Conservation (phyloP, 768 basidiomycete genomes). For the Ephemerocybe angulata region DNA sequence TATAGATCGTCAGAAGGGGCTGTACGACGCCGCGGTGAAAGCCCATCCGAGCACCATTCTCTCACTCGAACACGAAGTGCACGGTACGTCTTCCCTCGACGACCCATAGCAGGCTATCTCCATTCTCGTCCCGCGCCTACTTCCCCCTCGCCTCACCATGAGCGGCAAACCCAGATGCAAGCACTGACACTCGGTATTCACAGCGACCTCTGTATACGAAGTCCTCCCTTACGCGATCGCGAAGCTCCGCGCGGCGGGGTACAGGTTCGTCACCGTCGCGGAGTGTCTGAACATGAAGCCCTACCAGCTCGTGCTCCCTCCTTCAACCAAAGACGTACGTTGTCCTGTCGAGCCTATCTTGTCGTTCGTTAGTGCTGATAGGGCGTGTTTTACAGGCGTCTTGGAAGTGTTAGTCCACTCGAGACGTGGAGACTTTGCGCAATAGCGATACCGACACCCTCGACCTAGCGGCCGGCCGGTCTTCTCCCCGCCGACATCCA, state of each 20-base stretch:
- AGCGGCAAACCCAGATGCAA: not conserved
- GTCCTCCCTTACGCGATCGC: slow-evolving; percentile 37
- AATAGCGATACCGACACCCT: too few species aligned
- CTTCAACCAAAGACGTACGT: slow-evolving; percentile 31
- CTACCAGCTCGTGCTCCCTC: slow-evolving; percentile 18
- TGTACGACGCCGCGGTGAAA: slow-evolving; percentile 27
- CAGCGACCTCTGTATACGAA: slow-evolving; percentile 23
- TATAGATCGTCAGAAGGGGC: slow-evolving; percentile 26
- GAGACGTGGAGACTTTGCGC: too few species aligned
- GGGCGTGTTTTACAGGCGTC: too few species aligned
- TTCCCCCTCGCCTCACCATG: too few species aligned
- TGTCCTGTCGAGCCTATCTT: too few species aligned
- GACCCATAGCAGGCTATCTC: too few species aligned
- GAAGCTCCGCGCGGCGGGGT: slow-evolving; percentile 34
- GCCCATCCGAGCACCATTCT: slow-evolving; percentile 32
- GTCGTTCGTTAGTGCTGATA: too few species aligned
- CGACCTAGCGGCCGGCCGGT: too few species aligned
- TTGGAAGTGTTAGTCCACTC: too few species aligned
- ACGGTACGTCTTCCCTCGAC: slow-evolving; percentile 24
- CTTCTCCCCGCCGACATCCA: too few species aligned
- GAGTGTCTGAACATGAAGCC: not conserved
- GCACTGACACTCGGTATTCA: not conserved
- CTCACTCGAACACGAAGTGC: slow-evolving; percentile 41
- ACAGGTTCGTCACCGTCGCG: slow-evolving; percentile 39
- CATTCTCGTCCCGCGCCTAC: too few species aligned